Conservation (phyloP, 2,329 filamentous ascomycete genomes). For the Aureobasidium mangrovei region DNA sequence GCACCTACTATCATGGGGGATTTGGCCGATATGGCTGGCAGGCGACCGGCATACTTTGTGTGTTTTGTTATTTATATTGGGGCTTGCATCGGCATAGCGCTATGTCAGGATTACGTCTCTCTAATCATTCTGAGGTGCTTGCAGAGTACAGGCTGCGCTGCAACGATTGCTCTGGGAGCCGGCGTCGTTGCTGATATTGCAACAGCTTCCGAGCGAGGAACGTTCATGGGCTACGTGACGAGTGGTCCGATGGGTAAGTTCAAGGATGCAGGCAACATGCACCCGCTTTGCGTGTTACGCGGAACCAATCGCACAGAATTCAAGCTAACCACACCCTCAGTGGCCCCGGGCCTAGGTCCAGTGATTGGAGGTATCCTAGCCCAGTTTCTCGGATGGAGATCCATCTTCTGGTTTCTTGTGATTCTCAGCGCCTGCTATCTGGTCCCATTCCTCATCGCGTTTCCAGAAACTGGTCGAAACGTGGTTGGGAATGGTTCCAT, state of each 20-base stretch:
- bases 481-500: conserved; percentile 33
- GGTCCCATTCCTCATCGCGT: conserved; percentile 23
- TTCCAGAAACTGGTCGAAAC: conserved; percentile 33
- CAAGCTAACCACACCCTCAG: neutral
- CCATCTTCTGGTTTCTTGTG: conserved; percentile 37
- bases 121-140: conserved; percentile 33
- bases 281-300: neutral
- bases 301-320: neutral
- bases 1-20: conserved; percentile 45
- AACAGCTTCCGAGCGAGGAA: conserved; percentile 28
- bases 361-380: conserved; percentile 26
- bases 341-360: conserved; percentile 21
- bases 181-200: conserved; percentile 31
- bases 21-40: conserved; percentile 42
- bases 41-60: conserved; percentile 43
- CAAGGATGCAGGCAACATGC: neutral
- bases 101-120: conserved; percentile 31
- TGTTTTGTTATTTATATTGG: conserved; percentile 36
- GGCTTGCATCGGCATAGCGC: conserved; percentile 34
- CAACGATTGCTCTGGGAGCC: conserved; percentile 31
- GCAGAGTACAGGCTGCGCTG: conserved; percentile 32
- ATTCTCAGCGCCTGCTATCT: conserved; percentile 31
- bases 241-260: conserved; percentile 19
- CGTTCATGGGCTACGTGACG: conserved; percentile 27
- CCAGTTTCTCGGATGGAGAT: conserved; percentile 29